Conservation (phyloP, 2,329 filamentous ascomycete species). For the Didymella lethalis region DNA sequence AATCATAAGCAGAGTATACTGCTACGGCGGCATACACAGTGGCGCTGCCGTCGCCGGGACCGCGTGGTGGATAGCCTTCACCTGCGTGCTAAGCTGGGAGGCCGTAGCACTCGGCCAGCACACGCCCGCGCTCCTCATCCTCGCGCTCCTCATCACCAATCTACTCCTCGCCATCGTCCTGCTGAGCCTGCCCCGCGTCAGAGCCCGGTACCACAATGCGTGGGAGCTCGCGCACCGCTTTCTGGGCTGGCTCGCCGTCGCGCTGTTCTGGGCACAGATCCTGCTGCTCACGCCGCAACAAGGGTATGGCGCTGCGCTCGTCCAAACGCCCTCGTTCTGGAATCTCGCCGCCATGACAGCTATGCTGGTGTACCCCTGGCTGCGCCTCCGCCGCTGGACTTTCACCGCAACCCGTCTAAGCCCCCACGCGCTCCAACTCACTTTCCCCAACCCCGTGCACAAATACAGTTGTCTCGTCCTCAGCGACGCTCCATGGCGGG, state of each 20-base stretch:
- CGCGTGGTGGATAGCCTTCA: constrained; percentile 56
- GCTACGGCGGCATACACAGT: constrained; percentile 48
- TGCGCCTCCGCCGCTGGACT: constrained; percentile 71
- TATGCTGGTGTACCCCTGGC: constrained; percentile 76
- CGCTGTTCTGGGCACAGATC: constrained; percentile 41
- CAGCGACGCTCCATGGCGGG: constrained; percentile 34
- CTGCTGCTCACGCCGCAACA: constrained; percentile 24
- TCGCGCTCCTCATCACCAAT: constrained; percentile 31
- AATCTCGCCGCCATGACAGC: constrained; percentile 69
- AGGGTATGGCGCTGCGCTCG: constrained; percentile 5
- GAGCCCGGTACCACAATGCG: constrained; percentile 38
- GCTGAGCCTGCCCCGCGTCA: constrained; percentile 36
- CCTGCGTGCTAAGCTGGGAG: constrained; percentile 40
- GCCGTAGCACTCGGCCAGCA: constrained; percentile 25
- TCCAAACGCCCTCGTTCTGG: constrained; percentile 62
- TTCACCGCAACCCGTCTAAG: constrained; percentile 74
- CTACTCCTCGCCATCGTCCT: constrained; percentile 37
- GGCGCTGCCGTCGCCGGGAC: constrained; percentile 44
- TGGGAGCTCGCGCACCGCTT: constrained; percentile 50
- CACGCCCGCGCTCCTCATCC: constrained; percentile 26
- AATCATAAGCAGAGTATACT: constrained; percentile 40
- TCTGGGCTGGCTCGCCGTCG: constrained; percentile 43
- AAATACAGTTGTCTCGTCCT: constrained; percentile 46
- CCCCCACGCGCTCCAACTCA: constrained; percentile 73
- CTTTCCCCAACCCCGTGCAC: constrained; percentile 49